Evolutionary conservation across 1,139 yeast genomes (phyloP).

Genomic region (Candida anutae): DNA sequence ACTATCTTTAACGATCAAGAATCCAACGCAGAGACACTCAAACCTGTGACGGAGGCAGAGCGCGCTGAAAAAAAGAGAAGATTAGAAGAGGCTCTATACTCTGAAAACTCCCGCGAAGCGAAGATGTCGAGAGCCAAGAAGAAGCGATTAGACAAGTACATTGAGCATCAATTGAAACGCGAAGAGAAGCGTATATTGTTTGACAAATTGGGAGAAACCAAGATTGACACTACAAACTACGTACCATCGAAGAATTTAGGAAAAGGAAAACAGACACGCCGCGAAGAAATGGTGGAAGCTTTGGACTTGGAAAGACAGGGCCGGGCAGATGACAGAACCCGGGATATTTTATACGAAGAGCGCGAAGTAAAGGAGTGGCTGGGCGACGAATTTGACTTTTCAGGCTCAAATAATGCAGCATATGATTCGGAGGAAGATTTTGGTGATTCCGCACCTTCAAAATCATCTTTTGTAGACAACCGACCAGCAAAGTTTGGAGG

Average conservation of each 20-base stretch:
- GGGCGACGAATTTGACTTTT: conserved; percentile 19
- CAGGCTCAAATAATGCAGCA: conserved; percentile 4
- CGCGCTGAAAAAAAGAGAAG: conserved; percentile 58
- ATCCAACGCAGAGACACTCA: conserved; percentile 55
- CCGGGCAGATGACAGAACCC: conserved; percentile 56
- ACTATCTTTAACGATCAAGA: conserved; percentile 19
- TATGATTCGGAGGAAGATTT: conserved; percentile 10
- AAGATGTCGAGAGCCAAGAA: conserved; percentile 68
- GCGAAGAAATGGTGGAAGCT: conserved; percentile 70
- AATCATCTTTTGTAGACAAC: conserved; percentile 61
- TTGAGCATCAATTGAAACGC: conserved; percentile 81
- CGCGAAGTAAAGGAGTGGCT: conserved; percentile 61
- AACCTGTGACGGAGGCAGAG: conserved; percentile 47
- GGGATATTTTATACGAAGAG: conserved; percentile 62
- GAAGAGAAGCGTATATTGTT: conserved; percentile 80
- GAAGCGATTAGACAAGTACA: conserved; percentile 70
- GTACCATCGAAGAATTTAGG: conserved; percentile 75
- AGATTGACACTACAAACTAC: conserved; percentile 62
- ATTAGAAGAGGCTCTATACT: conserved; percentile 48
- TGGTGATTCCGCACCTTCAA: conserved; percentile 10
- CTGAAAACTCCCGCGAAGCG: conserved; percentile 50
- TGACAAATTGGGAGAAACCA: conserved; percentile 63
- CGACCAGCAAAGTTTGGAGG: conserved; percentile 63
- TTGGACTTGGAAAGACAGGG: conserved; percentile 68
- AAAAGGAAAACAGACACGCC: conserved; percentile 63